phyloP scores from a whole-genome alignment of 1,284 basidiomycete genomes.

The Pterulicium gracile region DNA sequence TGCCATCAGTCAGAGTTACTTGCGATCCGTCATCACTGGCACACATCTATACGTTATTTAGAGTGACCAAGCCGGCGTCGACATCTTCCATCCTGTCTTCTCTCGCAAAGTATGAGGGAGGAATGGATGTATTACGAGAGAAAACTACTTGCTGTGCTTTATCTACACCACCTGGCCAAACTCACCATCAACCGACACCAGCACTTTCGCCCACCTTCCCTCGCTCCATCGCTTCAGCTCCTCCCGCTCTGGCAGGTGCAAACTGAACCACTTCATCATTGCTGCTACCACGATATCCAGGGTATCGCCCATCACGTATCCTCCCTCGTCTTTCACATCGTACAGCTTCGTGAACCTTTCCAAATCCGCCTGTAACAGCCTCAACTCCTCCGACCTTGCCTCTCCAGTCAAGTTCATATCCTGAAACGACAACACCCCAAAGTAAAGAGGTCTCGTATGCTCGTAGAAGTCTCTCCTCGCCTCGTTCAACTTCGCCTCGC shows the following conservation, averaged over 20 bases:
- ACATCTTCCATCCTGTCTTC: no score
- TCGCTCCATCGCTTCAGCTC: constrained; percentile 1
- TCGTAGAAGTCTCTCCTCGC: neutral
- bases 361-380: neutral
- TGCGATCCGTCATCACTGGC: no score
- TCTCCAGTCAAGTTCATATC: neutral
- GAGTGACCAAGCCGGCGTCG: no score
- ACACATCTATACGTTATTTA: no score
- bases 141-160: no score
- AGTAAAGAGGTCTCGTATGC: neutral
- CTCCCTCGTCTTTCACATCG: neutral
- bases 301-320: neutral
- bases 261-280: constrained; percentile 13
- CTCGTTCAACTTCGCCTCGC: neutral
- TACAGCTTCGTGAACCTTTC: neutral
- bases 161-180: no score
- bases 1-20: no score
- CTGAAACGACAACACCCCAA: neutral
- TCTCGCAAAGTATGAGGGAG: no score
- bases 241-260: neutral
- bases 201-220: neutral
- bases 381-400: neutral
- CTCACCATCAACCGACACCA: neutral
- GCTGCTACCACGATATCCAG: constrained; percentile 7
- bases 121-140: no score